phyloP scores from a whole-genome alignment of 208 protist genomes.

The Leishmania amazonensis region DNA sequence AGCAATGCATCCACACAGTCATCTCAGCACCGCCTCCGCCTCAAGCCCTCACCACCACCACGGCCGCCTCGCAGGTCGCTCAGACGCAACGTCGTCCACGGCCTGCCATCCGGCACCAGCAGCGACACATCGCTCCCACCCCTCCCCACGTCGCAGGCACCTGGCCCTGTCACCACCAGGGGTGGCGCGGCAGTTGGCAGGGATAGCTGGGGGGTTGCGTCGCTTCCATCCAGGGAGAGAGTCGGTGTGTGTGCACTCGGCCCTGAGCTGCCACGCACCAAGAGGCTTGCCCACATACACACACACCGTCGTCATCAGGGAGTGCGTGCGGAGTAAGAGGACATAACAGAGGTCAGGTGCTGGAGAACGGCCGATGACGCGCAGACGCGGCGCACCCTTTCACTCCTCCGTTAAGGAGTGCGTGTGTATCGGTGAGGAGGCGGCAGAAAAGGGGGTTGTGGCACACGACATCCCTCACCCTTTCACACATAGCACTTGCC shows the following conservation, averaged over 20 bases:
- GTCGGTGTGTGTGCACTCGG: neutral
- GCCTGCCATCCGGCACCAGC: neutral
- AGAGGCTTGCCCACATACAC: neutral
- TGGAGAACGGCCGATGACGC: neutral
- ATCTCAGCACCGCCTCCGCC: neutral
- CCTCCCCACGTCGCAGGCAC: neutral
- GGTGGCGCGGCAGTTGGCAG: neutral
- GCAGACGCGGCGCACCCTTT: neutral
- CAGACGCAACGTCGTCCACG: neutral
- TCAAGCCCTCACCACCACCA: neutral
- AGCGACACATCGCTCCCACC: neutral
- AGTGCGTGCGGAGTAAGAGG: neutral
- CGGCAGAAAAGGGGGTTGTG: neutral
- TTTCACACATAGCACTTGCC: constrained; percentile 88
- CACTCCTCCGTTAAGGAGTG: neutral
- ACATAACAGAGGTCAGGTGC: neutral
- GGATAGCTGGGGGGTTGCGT: neutral
- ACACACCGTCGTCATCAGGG: neutral
- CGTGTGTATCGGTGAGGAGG: neutral
- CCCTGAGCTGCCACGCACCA: neutral
- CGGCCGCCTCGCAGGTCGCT: neutral
- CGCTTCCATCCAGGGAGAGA: neutral
- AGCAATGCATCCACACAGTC: neutral
- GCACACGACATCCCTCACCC: constrained; percentile 38
- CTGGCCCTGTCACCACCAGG: neutral